phyloP scores from a whole-genome alignment of 2,329 filamentous ascomycete species.

The Dactylellina sp. region DNA sequence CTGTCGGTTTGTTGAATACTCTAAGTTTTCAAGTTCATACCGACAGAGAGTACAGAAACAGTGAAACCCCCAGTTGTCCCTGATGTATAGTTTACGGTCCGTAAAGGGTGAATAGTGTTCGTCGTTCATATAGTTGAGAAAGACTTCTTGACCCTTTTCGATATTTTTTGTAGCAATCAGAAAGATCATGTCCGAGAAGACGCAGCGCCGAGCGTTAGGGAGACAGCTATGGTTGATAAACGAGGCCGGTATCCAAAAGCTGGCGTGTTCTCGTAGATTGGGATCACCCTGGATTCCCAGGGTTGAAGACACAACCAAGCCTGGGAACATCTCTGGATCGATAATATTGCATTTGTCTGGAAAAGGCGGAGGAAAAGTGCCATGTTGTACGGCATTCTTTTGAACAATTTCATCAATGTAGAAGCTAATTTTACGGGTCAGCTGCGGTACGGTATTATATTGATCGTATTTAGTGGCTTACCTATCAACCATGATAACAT shows the following conservation, averaged over 20 bases:
- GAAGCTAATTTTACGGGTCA: constrained; percentile 22
- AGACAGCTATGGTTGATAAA: constrained; percentile 51
- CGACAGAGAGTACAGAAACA: constrained; percentile 32
- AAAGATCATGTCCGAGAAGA: constrained; percentile 37
- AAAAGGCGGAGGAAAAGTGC: constrained; percentile 3
- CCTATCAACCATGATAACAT: constrained; percentile 21
- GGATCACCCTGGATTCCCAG: background rate
- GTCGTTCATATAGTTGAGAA: constrained; percentile 47
- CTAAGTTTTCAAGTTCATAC: constrained; percentile 12
- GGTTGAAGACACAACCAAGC: background rate
- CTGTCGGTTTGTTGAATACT: constrained; percentile 8
- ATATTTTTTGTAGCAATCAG: constrained; percentile 28
- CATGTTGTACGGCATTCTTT: constrained; percentile 29
- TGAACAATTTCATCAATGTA: constrained; percentile 36
- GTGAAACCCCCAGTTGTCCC: constrained; percentile 13
- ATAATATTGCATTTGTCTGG: constrained; percentile 5
- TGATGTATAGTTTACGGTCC: constrained; percentile 9
- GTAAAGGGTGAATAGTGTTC: constrained; percentile 22
- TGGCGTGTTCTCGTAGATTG: constrained; percentile 1
- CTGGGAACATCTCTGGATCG: constrained; percentile 28
- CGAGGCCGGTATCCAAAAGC: constrained; percentile 34
- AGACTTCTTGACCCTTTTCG: constrained; percentile 17
- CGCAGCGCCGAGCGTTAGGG: constrained; percentile 31
- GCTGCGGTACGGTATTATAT: background rate
- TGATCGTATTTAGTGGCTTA: constrained; percentile 4